Base-by-base conservation (phyloP, 2,329 filamentous ascomycete species). In the Aspergillus hortae region DNA sequence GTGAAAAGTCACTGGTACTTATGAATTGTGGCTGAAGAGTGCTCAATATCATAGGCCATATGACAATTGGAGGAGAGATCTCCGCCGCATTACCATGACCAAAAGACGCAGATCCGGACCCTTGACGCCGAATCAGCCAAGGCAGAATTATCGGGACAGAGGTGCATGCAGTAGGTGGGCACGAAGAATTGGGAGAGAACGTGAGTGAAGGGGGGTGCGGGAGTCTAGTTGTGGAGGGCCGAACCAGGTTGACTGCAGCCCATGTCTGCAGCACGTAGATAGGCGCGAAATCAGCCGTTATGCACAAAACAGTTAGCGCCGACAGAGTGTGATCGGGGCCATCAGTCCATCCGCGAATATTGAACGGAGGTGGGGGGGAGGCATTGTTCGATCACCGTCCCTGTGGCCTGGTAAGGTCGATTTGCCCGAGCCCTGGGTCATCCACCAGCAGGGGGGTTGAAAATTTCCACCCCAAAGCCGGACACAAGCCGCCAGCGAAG, bases 91-190 rank as follows among this genome's bases (percentile, higher is more conserved):
- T 49, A 53, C 61, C 49, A 60, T 56, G 54, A 58, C 57, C 52
- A 58, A 55, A 49, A 56, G 50, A 54, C 61, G 60, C 60, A 58
- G 58, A 65, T 52, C 58, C 52, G 38, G 58, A 52, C 52, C 55
- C 56, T 59, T 62, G 58, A 67, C 61, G 62, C 62, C 67, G 60
- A 56, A 51, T 59, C 57, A 54, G 62, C 54, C 67, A 67, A 71
- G 69, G 69, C 69, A 70, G 68, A 71, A 55, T 70, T 59, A 54
- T 49, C 51, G 56, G 53, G 48, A 50, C 51, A 52, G 47, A 56
- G 51, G 50, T 58, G 55, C 60, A 60, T 59, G 57, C 57, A 60
- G 60, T 61, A 58, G 57, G 60, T 61, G 60, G 59, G 19, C 25
- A 57, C 56, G 59, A 50, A 44, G 43, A 49, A 55, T 47, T 56